A percentile compares a stretch with the other conserved stretches of the same genome.
phyloP scores from a whole-genome alignment of 768 basidiomycete genomes.

The Steccherinum ochraceum region DNA sequence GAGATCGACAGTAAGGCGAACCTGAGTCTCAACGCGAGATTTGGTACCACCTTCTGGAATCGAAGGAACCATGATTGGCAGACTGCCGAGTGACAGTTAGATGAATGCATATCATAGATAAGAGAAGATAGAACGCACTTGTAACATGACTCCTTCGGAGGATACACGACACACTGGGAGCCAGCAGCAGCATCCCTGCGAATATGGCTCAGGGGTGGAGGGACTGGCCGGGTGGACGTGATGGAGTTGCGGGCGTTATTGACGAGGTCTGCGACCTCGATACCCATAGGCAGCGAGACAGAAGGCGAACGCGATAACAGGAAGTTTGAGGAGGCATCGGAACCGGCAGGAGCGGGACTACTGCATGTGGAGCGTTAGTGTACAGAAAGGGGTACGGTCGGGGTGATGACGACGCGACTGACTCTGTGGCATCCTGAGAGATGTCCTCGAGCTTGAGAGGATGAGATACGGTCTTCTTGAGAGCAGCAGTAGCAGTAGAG shows the following conservation, averaged over 20 bases:
- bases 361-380: slow-evolving; percentile 3
- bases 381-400: slow-evolving; percentile 9
- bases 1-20: slow-evolving; percentile 77
- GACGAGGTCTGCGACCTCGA: slow-evolving; percentile 1
- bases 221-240: slow-evolving; percentile 54
- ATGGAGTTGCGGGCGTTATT: slow-evolving; percentile 26
- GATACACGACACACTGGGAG: slow-evolving; percentile 59
- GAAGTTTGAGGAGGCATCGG: slow-evolving; percentile 3
- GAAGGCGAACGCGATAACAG: slow-evolving; percentile 1
- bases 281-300: not conserved
- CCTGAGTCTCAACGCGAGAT: slow-evolving; percentile 92
- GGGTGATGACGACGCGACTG: slow-evolving; percentile 22
- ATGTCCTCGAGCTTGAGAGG: slow-evolving; percentile 71
- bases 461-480: slow-evolving; percentile 40
- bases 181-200: slow-evolving; percentile 47
- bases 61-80: slow-evolving; percentile 78
- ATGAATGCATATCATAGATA: slow-evolving; percentile 2
- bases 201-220: slow-evolving; percentile 55
- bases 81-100: slow-evolving; percentile 32
- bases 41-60: slow-evolving; percentile 82
- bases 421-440: slow-evolving; percentile 77
- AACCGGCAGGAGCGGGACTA: slow-evolving; percentile 4
- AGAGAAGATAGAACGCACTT: slow-evolving; percentile 46
- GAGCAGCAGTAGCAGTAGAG: slow-evolving; percentile 26
- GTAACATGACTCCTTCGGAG: slow-evolving; percentile 68